Evolutionary conservation across 768 basidiomycete species (phyloP).

Genomic region (Scleroderma bovista): DNA sequence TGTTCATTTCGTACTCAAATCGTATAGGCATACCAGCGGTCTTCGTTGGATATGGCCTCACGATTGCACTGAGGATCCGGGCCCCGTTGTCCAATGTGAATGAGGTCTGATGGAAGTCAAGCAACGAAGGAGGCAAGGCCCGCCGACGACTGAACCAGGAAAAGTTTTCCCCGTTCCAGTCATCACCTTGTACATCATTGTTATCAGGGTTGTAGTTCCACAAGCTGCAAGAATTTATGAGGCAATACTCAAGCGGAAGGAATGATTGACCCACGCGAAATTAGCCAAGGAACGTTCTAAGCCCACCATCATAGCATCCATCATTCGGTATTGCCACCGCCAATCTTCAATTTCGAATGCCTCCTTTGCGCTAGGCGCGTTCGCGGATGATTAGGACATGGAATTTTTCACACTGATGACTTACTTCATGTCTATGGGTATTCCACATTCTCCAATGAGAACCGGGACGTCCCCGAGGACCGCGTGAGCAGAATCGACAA

Average conservation of each 20-base stretch:
- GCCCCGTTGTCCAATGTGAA: conserved; percentile 79
- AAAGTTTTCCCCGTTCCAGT: conserved; percentile 97
- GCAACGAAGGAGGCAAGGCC: conserved; percentile 48
- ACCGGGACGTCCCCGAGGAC: conserved; percentile 78
- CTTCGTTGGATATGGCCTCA: conserved; percentile 89
- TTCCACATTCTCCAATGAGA: conserved; percentile 87
- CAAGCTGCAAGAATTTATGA: conserved; percentile 42
- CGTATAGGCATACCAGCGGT: conserved; percentile 76
- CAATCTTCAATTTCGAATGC: conserved; percentile 74
- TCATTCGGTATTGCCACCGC: conserved; percentile 82
- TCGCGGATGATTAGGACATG: background rate
- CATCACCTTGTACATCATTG: conserved; percentile 69
- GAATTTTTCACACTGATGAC: conserved; percentile 18
- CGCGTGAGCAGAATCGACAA: conserved; percentile 63
- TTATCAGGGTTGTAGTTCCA: conserved; percentile 96
- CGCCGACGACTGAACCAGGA: conserved; percentile 80
- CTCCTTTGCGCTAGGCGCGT: conserved; percentile 48
- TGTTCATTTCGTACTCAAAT: conserved; percentile 75
- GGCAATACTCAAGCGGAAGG: background rate
- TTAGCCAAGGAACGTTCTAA: conserved; percentile 73
- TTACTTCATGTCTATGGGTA: conserved; percentile 98
- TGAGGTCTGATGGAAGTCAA: conserved; percentile 55
- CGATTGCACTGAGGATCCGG: conserved; percentile 69
- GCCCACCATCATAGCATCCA: conserved; percentile 87
- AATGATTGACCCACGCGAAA: conserved; percentile 65